Percentiles rank a stretch among this genome's conserved stretches.
Evolutionary conservation across 73 alveolate genomes (phyloP).

Genomic region (Tetrahymena borealis): DNA sequence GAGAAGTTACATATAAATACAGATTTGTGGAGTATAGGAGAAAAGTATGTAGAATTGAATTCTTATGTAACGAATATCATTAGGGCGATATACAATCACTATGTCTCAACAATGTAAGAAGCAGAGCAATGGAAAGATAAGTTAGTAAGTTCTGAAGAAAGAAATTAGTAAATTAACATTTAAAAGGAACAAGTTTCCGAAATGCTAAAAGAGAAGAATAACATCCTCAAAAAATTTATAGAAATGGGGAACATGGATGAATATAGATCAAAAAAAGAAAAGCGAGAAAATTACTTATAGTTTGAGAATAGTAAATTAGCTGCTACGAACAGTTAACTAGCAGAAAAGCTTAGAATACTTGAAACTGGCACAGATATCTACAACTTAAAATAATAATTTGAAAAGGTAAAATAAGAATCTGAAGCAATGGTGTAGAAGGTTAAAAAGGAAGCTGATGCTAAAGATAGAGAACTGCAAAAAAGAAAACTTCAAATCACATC

Average conservation of each 20-base stretch:
- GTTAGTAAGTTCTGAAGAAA: background rate
- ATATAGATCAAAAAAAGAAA: background rate
- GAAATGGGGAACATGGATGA: background rate
- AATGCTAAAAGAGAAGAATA: background rate
- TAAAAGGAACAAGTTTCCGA: background rate
- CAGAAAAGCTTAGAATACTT: slow-evolving; percentile 8
- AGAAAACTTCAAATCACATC: background rate
- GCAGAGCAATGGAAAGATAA: background rate
- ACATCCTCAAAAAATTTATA: background rate
- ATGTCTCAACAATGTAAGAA: background rate
- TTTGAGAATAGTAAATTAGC: slow-evolving; percentile 2
- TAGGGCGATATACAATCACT: background rate
- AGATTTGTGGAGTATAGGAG: background rate
- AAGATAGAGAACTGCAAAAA: slow-evolving; percentile 19
- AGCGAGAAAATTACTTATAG: background rate
- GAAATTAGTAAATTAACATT: background rate
- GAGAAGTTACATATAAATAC: background rate
- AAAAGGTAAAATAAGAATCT: background rate
- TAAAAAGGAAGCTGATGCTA: background rate
- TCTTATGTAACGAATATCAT: background rate
- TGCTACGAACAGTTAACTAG: background rate
- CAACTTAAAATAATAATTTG: background rate
- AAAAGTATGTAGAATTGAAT: background rate
- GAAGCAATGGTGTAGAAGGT: background rate
- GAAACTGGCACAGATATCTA: slow-evolving; percentile 5